Base-by-base conservation (phyloP, 805 yeast genomes). In the Sugiyamaella marilandica region DNA sequence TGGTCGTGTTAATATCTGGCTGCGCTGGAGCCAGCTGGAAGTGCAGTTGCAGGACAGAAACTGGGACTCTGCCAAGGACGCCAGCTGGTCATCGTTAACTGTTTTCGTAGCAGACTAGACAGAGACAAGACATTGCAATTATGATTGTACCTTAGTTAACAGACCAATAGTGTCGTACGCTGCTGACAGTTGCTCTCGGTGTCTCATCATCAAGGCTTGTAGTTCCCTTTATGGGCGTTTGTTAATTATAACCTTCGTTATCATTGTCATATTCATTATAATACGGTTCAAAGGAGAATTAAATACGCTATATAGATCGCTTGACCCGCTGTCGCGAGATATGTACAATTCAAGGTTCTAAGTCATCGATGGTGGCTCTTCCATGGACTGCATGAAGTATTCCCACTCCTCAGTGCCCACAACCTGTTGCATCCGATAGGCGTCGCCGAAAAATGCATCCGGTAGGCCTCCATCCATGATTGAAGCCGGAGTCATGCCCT, bases 1-100 rank as follows among this genome's bases (percentile, higher is more conserved):
- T n/a, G 77, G 77, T 0, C 47, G 57, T 5, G 64, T 72, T 45
- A 69, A 70, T 41, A 69, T 73, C 8, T 73, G 77, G 77, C 56
- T 73, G 39, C 57, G 76, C 39, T 73, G 75, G 74, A 52, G 31
- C 65, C 49, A 31, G 10, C 52, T 73, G 13, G 75, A 73, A 51
- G 71, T 69, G 2, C 74, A 71, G 29, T 34, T 73, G 10, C 61
- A 61, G 18, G 68, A 65, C n/a, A 59, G 60, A 34, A 63, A 60
- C 51, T 73, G 77, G 76, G 70, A 70, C 8, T 51, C 60, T 9
- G 74, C 72, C 1, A 51, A 60, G 9, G 57, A 56, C 19, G 52
- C 66, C 0, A 37, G n/a, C 1, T 66, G 74, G 64, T 60, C 61
- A 19, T 59, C 70, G 9, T 24, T 70, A 3, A 68, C 72, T 2